Evolutionary conservation across 2,329 filamentous ascomycete genomes (phyloP), one percentile per base, ranked within the genome.

Genomic region (Acarospora socialis): DNA sequence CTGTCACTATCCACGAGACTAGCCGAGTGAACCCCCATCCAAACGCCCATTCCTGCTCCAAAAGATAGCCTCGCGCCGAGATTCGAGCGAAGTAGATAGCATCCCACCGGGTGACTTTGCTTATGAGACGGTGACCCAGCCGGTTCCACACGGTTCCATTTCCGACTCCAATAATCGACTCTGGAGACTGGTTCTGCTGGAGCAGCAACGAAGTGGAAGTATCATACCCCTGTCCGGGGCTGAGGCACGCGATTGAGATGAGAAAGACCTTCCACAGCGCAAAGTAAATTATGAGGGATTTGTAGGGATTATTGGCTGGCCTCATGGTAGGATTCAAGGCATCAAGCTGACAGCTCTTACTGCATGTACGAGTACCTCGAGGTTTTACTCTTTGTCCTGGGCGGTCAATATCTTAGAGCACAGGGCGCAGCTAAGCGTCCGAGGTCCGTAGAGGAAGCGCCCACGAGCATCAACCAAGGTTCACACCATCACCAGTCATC

Each of bases 31-130:
- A 66, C 7, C 61, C 59, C 55, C 65, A 68, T 30, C 70, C 69
- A 52, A 74, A 77, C 2, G 73, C 73, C 73, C 73, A 77, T 50
- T 76, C 70, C 49, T 77, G 73, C 49, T 77, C 73, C 47, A 63
- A 68, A 2, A 70, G 41, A 41, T 73, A 66, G 4, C 68, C 70
- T 17, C 64, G 52, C 34, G 63, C 50, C 3, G 69, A 66, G 33
- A 62, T 56, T 32, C 63, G 60, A 4, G 66, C 51, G 45, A 69
- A 77, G 44, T 77, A 77, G 35, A 77, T 56, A 3, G 65, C 65
- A 49, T 77, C 73, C 73, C 73, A 77, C 45, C 70, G 55, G 3
- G 65, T 60, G 26, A 75, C 58, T 32, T 61, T 67, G 40, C 41
- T 50, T 34, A 43, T 61, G 34, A 43, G 46, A 41, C 40, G 46